These are phyloP conservation scores for Hypoxylon sp. DNA, from an alignment of 2,329 filamentous ascomycete genomes.

Conservation along the genomic window DNA sequence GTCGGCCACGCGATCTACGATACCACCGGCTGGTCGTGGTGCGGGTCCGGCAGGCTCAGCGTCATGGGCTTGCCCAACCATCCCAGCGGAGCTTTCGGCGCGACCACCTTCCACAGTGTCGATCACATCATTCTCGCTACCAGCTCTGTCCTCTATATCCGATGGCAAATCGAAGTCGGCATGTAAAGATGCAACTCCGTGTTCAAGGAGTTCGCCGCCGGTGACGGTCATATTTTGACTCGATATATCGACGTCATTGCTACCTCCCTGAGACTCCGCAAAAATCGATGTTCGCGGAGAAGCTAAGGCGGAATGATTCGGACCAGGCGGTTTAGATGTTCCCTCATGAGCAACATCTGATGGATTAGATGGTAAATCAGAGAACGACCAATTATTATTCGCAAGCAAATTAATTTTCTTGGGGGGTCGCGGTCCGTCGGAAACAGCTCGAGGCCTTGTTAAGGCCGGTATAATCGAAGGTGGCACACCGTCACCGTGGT, in stretches of 20 bases:
- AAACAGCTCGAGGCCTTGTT: constrained; percentile 65
- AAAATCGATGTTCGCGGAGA: constrained; percentile 3
- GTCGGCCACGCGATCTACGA: constrained; percentile 63
- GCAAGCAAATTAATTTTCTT: constrained; percentile 65
- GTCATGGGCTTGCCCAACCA: constrained; percentile 21
- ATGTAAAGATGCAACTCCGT: background rate
- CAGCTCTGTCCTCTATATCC: constrained; percentile 5
- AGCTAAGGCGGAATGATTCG: background rate
- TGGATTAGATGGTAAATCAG: constrained; percentile 53
- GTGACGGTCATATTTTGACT: background rate
- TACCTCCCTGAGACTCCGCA: background rate
- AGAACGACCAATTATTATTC: constrained; percentile 73
- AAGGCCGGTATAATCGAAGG: constrained; percentile 30
- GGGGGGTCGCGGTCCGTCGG: constrained; percentile 66
- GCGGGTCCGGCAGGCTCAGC: constrained; percentile 14
- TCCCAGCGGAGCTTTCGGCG: constrained; percentile 6
- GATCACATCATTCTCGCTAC: background rate
- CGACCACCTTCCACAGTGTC: constrained; percentile 6
- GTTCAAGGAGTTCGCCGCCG: background rate
- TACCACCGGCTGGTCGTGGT: constrained; percentile 51
- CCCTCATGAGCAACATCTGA: constrained; percentile 12
- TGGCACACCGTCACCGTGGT: constrained; percentile 17
- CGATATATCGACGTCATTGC: background rate
- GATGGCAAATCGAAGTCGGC: background rate
- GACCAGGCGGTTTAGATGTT: constrained; percentile 24